Evolutionary conservation across 768 basidiomycete genomes (phyloP), one percentile per base, ranked within the genome.

Genomic region (Panellus pusillus): DNA sequence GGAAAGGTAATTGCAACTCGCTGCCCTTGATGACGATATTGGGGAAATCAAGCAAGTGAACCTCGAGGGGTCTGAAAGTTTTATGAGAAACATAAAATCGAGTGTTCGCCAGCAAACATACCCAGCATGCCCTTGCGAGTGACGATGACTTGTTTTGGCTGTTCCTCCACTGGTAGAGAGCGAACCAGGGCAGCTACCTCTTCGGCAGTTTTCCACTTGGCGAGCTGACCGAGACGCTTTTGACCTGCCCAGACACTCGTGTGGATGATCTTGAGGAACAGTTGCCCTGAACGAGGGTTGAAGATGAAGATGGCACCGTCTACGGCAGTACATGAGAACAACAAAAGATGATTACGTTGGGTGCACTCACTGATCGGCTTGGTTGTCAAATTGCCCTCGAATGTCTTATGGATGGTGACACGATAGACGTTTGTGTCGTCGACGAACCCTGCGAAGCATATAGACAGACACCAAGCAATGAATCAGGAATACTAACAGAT

Each of bases 171-270:
- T n/a, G 97, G 97, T 13, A 98, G 74, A 28, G 97, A 98, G 52
- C 97, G 92, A 60, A 98, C 90, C 63, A 98, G 74, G 0, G 97
- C 97, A 32, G 97, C 97, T 9, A 98, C 97, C 87, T 99, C 97
- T 84, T 99, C 97, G 15, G 97, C 97, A 6, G 96, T 98, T 76
- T 97, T 97, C 95, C 97, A 98, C 74, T 98, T 99, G 35, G 97
- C 97, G 45, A 98, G 81, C 72, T 99, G 97, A 52, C 97, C 97
- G 44, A 99, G 84, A 87, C 97, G 97, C 72, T 99, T 99, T 72
- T 99, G 97, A 66, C 97, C 97, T 52, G 97, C 97, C 97, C 97
- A 99, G n/a, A 98, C 97, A 65, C 95, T 98, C 3, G 97, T 99
- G 70, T 99, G 97, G 57, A 99, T 99, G 72, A 99, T 89, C 78